These are phyloP conservation scores for Pichia ethanolica DNA, from an alignment of 805 yeast species.

Conservation along the genomic window DNA sequence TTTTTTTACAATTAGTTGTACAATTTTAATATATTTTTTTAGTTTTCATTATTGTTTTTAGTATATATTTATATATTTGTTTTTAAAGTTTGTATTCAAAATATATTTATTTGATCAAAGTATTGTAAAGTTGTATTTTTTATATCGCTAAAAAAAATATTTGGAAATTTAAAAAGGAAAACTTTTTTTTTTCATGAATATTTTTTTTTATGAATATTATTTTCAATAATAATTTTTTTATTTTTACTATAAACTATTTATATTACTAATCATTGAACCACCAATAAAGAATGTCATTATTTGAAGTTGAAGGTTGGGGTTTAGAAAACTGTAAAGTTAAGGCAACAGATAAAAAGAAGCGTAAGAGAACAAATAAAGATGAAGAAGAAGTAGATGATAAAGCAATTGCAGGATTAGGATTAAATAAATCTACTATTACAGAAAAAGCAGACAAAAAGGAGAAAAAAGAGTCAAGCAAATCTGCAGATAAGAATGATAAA, in stretches of 20 bases:
- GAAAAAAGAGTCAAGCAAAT: constrained; percentile 1
- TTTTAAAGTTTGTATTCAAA: neutral
- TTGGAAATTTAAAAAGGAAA: no score
- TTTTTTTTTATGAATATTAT: neutral
- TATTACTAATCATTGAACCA: neutral
- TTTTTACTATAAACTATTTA: neutral
- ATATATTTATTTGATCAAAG: no score
- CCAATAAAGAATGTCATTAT: constrained; percentile 47
- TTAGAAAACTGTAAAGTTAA: constrained; percentile 45
- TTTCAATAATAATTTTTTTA: neutral
- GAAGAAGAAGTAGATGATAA: constrained; percentile 5
- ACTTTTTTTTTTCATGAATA: no score
- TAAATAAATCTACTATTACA: neutral
- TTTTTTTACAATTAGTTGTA: no score
- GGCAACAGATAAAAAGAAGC: constrained; percentile 23
- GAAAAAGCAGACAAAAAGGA: constrained; percentile 8
- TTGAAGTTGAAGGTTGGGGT: constrained; percentile 80
- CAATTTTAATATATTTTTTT: no score
- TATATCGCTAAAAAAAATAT: no score
- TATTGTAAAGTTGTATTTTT: no score
- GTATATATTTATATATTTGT: neutral
- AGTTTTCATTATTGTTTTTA: no score
- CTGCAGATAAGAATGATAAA: neutral
- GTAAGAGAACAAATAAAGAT: constrained; percentile 18
- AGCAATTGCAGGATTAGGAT: constrained; percentile 3